These are phyloP conservation scores for Tricholoma terreum DNA, from an alignment of 768 basidiomycete species.

Conservation along the genomic window DNA sequence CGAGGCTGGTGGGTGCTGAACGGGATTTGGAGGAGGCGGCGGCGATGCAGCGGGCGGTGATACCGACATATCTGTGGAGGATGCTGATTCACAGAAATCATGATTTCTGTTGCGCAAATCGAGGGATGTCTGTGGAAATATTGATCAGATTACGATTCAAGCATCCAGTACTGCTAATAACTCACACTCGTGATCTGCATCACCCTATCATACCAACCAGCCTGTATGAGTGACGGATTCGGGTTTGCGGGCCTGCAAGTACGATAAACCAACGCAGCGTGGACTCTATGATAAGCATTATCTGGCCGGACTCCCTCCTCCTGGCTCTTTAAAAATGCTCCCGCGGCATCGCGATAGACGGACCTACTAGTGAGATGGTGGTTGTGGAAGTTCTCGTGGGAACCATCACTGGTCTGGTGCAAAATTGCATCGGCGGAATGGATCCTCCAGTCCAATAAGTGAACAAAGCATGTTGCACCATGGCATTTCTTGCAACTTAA, in stretches of 20 bases:
- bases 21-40: background rate
- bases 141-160: background rate
- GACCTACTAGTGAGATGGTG: slow-evolving; percentile 22
- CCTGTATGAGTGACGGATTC: slow-evolving; percentile 25
- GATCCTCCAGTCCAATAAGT: slow-evolving; percentile 32
- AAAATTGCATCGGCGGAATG: slow-evolving; percentile 41
- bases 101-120: background rate
- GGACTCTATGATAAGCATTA: slow-evolving; percentile 34
- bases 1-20: background rate
- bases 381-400: slow-evolving; percentile 30
- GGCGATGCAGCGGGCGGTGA: no score
- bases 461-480: slow-evolving; percentile 34
- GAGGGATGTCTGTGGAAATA: background rate
- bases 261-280: slow-evolving; percentile 46
- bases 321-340: slow-evolving; percentile 18
- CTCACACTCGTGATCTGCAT: slow-evolving; percentile 9
- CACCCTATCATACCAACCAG: slow-evolving; percentile 62
- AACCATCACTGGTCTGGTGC: slow-evolving; percentile 21
- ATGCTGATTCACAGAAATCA: background rate
- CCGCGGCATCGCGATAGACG: slow-evolving; percentile 15
- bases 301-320: slow-evolving; percentile 33
- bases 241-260: slow-evolving; percentile 46
- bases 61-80: background rate
- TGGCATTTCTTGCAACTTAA: slow-evolving; percentile 42
- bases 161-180: background rate